Conservation (phyloP, 1,139 yeast genomes). For the Pichia sp. region DNA sequence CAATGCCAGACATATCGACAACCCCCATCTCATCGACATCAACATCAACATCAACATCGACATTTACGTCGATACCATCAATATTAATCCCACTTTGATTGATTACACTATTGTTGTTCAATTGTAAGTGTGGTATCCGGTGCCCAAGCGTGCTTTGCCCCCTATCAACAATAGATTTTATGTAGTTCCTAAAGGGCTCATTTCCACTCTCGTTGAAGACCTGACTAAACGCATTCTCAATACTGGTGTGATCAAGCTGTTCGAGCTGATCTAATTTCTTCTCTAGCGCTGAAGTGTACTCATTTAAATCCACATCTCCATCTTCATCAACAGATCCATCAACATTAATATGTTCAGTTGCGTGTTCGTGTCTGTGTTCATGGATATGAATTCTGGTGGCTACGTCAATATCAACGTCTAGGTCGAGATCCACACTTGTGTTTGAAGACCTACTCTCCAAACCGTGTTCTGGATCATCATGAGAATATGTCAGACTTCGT, state of each 20-base stretch:
- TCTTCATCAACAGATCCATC: neutral
- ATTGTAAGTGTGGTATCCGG: constrained; percentile 1
- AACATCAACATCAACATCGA: neutral
- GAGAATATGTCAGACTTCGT: too few species aligned
- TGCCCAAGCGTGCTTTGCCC: constrained; percentile 3
- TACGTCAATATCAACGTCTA: neutral
- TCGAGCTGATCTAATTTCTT: neutral
- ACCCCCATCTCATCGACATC: constrained; percentile 10
- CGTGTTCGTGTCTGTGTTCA: neutral
- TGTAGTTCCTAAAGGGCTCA: constrained; percentile 15
- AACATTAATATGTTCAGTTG: constrained; percentile 1
- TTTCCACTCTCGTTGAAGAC: constrained; percentile 12
- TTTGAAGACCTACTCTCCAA: too few species aligned
- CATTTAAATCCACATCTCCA: neutral
- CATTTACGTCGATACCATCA: neutral
- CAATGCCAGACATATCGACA: neutral
- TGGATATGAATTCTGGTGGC: neutral
- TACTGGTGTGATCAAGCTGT: neutral
- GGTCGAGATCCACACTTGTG: too few species aligned
- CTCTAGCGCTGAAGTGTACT: neutral
- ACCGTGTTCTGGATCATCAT: too few species aligned
- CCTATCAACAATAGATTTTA: constrained; percentile 14
- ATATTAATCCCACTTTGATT: constrained; percentile 6
- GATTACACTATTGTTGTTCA: constrained; percentile 2
- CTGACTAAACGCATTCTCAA: constrained; percentile 2